Base-by-base conservation (phyloP, 2,329 filamentous ascomycete genomes). In the Lasiodiplodia sp. region DNA sequence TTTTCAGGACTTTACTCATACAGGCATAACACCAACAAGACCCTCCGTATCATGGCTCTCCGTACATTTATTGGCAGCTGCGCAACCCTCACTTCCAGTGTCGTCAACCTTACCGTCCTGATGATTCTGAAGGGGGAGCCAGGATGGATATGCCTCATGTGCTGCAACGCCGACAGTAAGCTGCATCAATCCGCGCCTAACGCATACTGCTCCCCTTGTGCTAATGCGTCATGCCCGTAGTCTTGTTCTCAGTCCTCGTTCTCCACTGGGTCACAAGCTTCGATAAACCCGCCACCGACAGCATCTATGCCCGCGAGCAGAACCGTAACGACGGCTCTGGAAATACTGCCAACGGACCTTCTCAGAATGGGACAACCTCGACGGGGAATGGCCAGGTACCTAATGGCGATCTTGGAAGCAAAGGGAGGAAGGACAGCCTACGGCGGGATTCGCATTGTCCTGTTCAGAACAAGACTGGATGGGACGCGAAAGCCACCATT, bases 161-260 rank as follows among this genome's bases (percentile, higher is more conserved):
- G 51, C 16, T 68, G 67, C 60, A 68, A 68, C 12, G 58, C 60
- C 51, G 67, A 68, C 52, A 68, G 67, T 68, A 58, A 51, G 67
- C 55, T 10, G 5, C 23, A 40, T 47, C 10, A n/a, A 49, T n/a
- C 40, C 28, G 7, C 38, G 57, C 57, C 21, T n/a, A n/a, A 16
- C 40, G 8, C 4, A 28, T 52, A 2, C 55, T 6, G n/a, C 11
- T 28, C 16, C 21, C 14, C 37, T 21, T 40, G 8, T 10, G 16
- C 28, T 49, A 51, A 49, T 23, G 6, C 8, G 31, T 10, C 10
- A 2, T 34, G 4, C 14, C 11, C 4, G 10, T 16, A 68, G 66
- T 68, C 18, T 49, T 68, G 18, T 68, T 63, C 47, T 68, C 66
- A 5, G 66, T 63, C 8, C 56, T 68, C 12, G 57, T 68, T 4